A percentile compares a stretch with the other conserved stretches of the same genome.
Evolutionary conservation across 2,329 filamentous ascomycete species (phyloP).

Genomic region (Herpotrichia juniperi): DNA sequence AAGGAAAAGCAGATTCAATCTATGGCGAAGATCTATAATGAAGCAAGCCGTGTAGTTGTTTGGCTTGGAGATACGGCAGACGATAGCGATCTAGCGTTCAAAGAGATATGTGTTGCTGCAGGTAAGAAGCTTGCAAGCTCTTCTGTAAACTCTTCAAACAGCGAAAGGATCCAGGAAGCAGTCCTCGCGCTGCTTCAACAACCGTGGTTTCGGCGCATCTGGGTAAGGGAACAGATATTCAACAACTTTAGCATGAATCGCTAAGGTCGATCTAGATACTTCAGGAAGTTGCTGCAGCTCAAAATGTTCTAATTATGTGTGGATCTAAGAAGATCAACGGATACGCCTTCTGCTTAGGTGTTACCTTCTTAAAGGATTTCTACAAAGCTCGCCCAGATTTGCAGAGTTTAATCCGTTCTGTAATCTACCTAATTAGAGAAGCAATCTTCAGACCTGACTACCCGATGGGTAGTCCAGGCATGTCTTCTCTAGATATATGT

Average conservation of each 20-base stretch:
- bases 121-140: conserved; percentile 4
- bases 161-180: conserved; percentile 14
- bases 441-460: conserved; percentile 19
- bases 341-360: too few relatives aligned
- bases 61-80: too few relatives aligned
- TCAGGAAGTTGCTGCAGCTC: conserved; percentile 24
- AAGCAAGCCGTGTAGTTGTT: too few relatives aligned
- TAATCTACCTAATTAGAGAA: conserved; percentile 19
- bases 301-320: conserved; percentile 18
- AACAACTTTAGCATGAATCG: conserved; percentile 9
- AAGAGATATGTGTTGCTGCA: conserved; percentile 13
- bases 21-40: too few relatives aligned
- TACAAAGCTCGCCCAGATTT: conserved; percentile 13
- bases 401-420: conserved; percentile 13
- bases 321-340: conserved; percentile 17
- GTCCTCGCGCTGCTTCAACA: conserved; percentile 16
- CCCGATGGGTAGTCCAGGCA: conserved; percentile 6
- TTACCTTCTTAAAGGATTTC: conserved; percentile 19
- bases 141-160: too few relatives aligned
- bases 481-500: conserved; percentile 12
- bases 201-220: too few relatives aligned
- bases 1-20: too few relatives aligned
- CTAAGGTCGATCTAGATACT: conserved; percentile 20
- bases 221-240: conserved; percentile 9
- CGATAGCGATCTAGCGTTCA: conserved; percentile 16